phyloP scores from a whole-genome alignment of 176 grass and related monocot genomes.

The Microstegium vimineum region DNA sequence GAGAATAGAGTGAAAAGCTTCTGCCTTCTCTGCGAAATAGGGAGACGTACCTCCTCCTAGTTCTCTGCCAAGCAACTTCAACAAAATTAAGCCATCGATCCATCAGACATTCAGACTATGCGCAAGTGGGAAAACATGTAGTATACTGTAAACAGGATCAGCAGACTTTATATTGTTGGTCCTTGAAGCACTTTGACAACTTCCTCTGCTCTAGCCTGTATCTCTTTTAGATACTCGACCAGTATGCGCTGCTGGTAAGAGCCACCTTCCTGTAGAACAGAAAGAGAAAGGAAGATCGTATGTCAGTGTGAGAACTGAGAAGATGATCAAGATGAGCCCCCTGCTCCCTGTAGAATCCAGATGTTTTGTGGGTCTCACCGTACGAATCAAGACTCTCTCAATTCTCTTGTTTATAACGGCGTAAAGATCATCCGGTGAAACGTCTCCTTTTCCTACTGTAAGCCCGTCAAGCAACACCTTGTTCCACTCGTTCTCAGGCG shows the following conservation, averaged over 20 bases:
- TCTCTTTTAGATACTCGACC: slow-evolving; percentile 87
- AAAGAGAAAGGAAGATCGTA: not conserved
- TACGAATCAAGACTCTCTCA: slow-evolving; percentile 84
- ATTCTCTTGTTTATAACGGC: slow-evolving; percentile 82
- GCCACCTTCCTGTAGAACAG: slow-evolving; percentile 71
- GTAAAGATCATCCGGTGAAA: slow-evolving; percentile 74
- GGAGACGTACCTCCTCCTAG: not conserved
- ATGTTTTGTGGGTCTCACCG: slow-evolving; percentile 47
- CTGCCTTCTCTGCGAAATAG: not conserved
- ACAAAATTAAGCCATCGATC: not conserved
- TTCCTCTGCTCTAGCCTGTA: slow-evolving; percentile 76
- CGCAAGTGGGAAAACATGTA: not conserved
- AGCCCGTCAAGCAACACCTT: slow-evolving; percentile 78
- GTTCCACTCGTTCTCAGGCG: slow-evolving; percentile 69
- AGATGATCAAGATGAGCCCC: not conserved
- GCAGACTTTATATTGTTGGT: slow-evolving; percentile 28
- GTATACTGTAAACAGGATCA: not conserved
- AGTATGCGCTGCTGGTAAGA: slow-evolving; percentile 85
- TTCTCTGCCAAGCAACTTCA: not conserved
- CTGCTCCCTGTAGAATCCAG: not conserved
- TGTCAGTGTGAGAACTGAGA: not conserved
- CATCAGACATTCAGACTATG: not conserved
- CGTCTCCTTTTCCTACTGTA: slow-evolving; percentile 68
- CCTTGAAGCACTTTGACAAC: slow-evolving; percentile 70
- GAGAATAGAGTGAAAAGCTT: not conserved